Base-by-base conservation (phyloP, 495 filamentous ascomycete species). In the Xylaria grammica region DNA sequence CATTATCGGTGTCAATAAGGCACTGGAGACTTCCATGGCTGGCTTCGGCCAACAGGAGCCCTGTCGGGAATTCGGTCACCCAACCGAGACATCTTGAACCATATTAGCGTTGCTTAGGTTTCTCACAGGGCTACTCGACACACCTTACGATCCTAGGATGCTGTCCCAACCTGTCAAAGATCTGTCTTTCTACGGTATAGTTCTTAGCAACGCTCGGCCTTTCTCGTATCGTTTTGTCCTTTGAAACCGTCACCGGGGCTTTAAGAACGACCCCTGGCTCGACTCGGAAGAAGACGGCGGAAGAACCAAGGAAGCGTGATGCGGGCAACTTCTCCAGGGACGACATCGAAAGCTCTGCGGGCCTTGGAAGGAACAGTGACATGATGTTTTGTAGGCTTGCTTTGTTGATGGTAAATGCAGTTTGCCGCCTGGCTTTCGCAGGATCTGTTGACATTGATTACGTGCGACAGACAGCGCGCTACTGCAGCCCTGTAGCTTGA, bases 1-100 rank as follows among this genome's bases (percentile, higher is more conserved):
- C 29, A 30, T 20, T 46, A 19, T 60, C n/a, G 26, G 22, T 46
- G 26, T 60, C 44, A 30, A 60, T 34, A 60, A 46, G 45, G 36
- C 36, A 9, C 26, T 60, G 44, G 22, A 60, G 57, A 32, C 44
- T 60, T 22, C 44, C 44, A 60, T 60, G 57, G 24, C 44, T 60
- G 17, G 57, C 57, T n/a, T 60, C 44, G 45, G 44, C 44, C 22
- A 60, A 44, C 22, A 60, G 38, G 8, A 60, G 57, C 26, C 57
- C 57, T 46, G 44, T 60, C 36, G 57, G 57, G 26, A 17, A 34
- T 40, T 60, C 44, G 17, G 57, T 36, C 32, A 11, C 20, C 44
- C 44, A 60, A 19, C 57, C 57, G 24, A 48, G 36, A 38, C 45
- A 60, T 60, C 44, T 60, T 46, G 32, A 34, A 22, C 57, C 38